These are phyloP conservation scores for Phytopythium cucurbitacearum DNA, from an alignment of 352 stramenopile genomes.

Conservation along the genomic window DNA sequence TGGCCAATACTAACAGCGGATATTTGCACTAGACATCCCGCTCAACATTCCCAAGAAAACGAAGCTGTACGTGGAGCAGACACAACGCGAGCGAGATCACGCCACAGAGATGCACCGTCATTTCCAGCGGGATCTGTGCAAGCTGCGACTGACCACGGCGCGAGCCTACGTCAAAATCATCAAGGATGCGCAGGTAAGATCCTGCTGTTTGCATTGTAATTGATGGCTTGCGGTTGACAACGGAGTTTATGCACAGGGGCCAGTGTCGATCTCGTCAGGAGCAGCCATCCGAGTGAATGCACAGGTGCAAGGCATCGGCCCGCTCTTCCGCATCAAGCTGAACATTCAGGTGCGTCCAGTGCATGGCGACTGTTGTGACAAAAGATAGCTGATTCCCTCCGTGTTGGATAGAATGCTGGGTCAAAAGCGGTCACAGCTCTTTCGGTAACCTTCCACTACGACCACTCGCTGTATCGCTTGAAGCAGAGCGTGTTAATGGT, in stretches of 20 bases:
- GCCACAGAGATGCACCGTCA: constrained; percentile 89
- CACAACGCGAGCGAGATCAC: constrained; percentile 87
- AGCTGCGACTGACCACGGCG: constrained; percentile 82
- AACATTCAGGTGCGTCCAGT: constrained; percentile 47
- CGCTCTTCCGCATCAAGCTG: constrained; percentile 79
- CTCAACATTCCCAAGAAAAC: constrained; percentile 93
- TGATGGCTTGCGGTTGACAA: background rate
- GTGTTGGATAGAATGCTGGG: constrained; percentile 44
- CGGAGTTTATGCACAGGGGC: constrained; percentile 22
- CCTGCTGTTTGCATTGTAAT: background rate
- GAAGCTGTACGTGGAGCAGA: constrained; percentile 93
- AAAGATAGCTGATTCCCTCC: background rate
- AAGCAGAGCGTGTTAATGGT: constrained; percentile 59
- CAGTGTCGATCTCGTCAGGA: constrained; percentile 67
- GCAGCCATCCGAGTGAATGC: constrained; percentile 76
- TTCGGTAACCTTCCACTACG: constrained; percentile 72
- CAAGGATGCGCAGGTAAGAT: constrained; percentile 71
- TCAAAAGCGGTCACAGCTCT: constrained; percentile 62
- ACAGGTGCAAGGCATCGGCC: constrained; percentile 77
- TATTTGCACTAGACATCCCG: constrained; percentile 62
- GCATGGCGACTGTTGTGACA: background rate
- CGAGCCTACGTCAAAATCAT: constrained; percentile 90
- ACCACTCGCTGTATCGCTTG: constrained; percentile 69
- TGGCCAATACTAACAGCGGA: no score
- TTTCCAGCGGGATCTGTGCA: constrained; percentile 90